phyloP scores from a whole-genome alignment of 2,329 filamentous ascomycete genomes.

The Ophiostoma tasmaniense region DNA sequence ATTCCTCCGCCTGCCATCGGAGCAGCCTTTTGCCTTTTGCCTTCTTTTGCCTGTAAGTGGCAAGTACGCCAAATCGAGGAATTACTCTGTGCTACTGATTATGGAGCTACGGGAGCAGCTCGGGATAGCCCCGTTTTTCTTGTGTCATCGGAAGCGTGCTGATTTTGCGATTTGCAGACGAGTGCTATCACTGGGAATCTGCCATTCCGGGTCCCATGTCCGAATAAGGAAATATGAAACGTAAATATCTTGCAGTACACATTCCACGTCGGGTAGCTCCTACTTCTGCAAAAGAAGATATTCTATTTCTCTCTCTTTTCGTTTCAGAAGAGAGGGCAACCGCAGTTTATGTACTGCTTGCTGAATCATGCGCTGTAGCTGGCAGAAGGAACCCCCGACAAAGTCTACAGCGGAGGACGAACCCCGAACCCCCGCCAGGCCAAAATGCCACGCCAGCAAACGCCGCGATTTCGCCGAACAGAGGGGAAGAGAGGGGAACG shows the following conservation, averaged over 20 bases:
- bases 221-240: conserved; percentile 1
- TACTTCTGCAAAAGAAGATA: background rate
- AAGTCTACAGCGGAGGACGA: background rate
- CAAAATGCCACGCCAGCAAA: conserved; percentile 2
- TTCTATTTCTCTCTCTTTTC: background rate
- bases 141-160: background rate
- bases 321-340: background rate
- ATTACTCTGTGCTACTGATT: no score
- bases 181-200: background rate
- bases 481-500: conserved; percentile 6
- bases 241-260: background rate
- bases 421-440: conserved; percentile 13
- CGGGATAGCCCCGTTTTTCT: background rate
- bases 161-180: background rate
- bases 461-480: conserved; percentile 20
- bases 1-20: background rate
- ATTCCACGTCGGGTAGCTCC: background rate
- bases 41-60: background rate
- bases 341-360: background rate
- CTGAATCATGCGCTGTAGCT: background rate
- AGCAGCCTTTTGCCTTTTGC: background rate
- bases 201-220: background rate
- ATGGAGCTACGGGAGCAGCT: no score
- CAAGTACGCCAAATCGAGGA: background rate
- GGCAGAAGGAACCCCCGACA: background rate